Evolutionary conservation across 225 moss, liverwort and hornwort species (phyloP), one percentile per base, ranked within the genome.

Genomic region (Marchantia paleacea): DNA sequence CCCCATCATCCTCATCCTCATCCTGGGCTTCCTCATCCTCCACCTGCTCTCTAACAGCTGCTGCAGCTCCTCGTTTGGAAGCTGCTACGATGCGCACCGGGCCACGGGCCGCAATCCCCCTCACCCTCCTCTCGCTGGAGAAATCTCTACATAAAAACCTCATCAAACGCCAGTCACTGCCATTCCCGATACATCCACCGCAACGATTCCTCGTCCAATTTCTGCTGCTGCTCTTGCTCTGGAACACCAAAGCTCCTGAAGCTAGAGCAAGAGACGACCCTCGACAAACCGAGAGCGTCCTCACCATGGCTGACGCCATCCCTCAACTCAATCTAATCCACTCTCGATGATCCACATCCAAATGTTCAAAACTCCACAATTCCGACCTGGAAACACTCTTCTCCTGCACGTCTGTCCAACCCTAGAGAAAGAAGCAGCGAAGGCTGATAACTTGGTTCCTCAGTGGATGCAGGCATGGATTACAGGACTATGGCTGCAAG

Each of bases 281-380:
- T 52, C 86, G 75, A 15, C 51, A 81, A 0, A 76, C 73, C 7
- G 75, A 54, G 30, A 86, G 70, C 65, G 82, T 76, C 80, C 75
- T 80, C 55, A 80, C 60, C 52, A 54, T n/a, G 25, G 75, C 69
- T 54, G 63, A 74, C 13, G 85, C 82, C 82, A 82, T 85, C 29
- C 62, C 52, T 74, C 31, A 58, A 24, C 3, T 12, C 14, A 39
- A 39, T 39, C 5, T 2, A 39, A 39, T 39, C 39, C 5, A 2
- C 39, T 39, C 39, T 39, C 39, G 39, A 39, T 5, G 39, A 39
- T 28, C 39, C 24, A 55, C n/a, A 70, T 20, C 70, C 19, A 16
- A 39, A 39, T 39, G 25, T 66, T 64, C 24, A 64, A 64, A 61
- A 5, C n/a, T n/a, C n/a, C 3, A 11, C 19, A 61, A 61, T 22